Evolutionary conservation across 164 flowering plant species (phyloP), one percentile per base, ranked within the genome.

Genomic region (Sedum album): DNA sequence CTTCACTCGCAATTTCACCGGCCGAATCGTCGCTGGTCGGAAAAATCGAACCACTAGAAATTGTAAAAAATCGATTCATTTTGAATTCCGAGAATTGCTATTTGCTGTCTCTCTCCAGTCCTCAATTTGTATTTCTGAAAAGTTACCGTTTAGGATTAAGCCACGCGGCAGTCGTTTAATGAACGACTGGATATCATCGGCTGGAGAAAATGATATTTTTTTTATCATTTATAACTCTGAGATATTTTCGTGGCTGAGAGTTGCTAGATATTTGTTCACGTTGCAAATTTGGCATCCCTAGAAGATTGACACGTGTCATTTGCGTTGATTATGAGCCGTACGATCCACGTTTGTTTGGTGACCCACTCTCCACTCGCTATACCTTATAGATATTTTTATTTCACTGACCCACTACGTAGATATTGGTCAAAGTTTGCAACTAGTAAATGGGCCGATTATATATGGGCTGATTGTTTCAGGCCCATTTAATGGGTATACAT

Each of bases 191-290:
- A 49, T 49, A 2, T 49, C 55, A 10, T 20, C 23, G 55, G 23
- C 1, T 49, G 55, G n/a, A 14, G 10, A 42, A 42, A 42, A 42
- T 8, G 10, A 8, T n/a, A n/a, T n/a, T n/a, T n/a, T n/a, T n/a
- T n/a, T n/a, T n/a, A 42, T 5, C 1, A 8, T 42, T 42, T 42
- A 14, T 42, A 1, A 8, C 11, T 8, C 11, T 20, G 2, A 49
- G 55, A 49, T 49, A 49, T 20, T 49, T 49, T n/a, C 55, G 55
- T 49, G 55, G 55, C 55, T 49, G 25, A 49, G 55, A 49, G 25
- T n/a, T 9, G 25, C 55, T 49, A 20, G 55, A 49, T 49, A 49
- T 49, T 20, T 49, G 23, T 49, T 44, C 48, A 44, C 17, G 2
- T 44, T 44, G 48, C 20, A 9, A 44, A n/a, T n/a, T 49, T 49